Base-by-base conservation (phyloP, 73 alveolate species). In the Paramecium sexaurelia region DNA sequence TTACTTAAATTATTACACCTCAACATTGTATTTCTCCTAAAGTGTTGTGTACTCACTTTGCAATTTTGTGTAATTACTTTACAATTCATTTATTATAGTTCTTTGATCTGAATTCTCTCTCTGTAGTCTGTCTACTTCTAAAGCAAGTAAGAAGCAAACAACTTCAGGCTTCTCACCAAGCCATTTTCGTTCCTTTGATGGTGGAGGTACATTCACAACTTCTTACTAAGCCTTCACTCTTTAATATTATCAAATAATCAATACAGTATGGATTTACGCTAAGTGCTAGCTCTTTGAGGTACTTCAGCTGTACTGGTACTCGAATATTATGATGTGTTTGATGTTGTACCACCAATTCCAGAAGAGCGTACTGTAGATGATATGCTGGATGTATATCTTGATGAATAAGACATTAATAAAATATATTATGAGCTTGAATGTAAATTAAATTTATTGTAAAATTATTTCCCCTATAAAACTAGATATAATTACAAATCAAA, bases 101-200 rank as follows among this genome's bases (percentile, higher is more conserved):
- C 68, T 37, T 43, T 22, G 51, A 19, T 39, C 68, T 24, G 75
- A 15, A 55, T 78, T 41, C 22, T 78, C 90, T 13, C 32, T 41
- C n/a, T 22, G 35, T 13, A 78, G 35, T 40, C 90, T 20, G 55
- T 78, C 90, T 13, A 41, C 73, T 43, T 78, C 90, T 19, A 78
- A 19, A 41, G 90, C 90, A 26, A 78, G 73, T 45, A 78, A 78
- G 32, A 78, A 78, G 90, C 90, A 78, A 17, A 78, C 90, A 78
- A 78, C 90, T 45, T 78, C 90, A 24, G 90, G 90, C 29, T 78
- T 78, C 55, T 78, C 55, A 19, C 90, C 90, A 78, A 78, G 90
- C 90, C 71, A 43, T 78, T 78, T 78, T 78, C 90, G 45, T 17
- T 78, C 90, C n/a, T 37, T 43, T 20, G 86, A 35, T 15, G 86